Evolutionary conservation across 2,329 filamentous ascomycete species (phyloP), one percentile per base, ranked within the genome.

Genomic region (Septoria petroselini): DNA sequence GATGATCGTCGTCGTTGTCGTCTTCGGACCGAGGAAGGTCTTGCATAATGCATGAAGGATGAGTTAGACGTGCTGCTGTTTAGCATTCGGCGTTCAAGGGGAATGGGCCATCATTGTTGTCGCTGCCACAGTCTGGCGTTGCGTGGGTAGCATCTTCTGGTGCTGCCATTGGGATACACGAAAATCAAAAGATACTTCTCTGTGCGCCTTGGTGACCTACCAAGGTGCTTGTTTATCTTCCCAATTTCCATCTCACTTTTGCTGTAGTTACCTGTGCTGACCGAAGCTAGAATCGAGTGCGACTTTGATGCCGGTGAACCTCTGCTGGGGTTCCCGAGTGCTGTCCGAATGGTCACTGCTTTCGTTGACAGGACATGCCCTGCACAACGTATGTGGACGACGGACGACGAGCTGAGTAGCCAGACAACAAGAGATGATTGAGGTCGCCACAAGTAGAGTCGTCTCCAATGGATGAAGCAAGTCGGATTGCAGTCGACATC

Each of bases 161-260:
- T 47, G 43, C 34, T 33, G 43, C 34, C 33, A 15, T 7, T 25
- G 25, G 31, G 18, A 35, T 37, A 39, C 19, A 37, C 29, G 30
- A 21, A 27, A 31, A 23, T n/a, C 8, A 45, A 38, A 45, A 35
- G 19, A 45, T 38, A 45, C 43, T 47, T 47, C 43, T 47, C 43
- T 40, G 34, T 47, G 43, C 29, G 34, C 43, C 43, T 47, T 47
- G 43, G 43, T 47, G 43, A 18, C 35, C 34, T 27, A 47, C 43
- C 43, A 47, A 47, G 43, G 43, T 40, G 43, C 43, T 47, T 47
- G 43, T 47, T 15, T 40, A 47, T 15, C 17, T 47, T 47, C 35
- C 43, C 43, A 35, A 19, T 12, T 45, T 30, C 23, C 30, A 14
- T 35, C 42, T 38, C 33, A 29, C 31, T 30, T 27, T 38, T 39